Evolutionary conservation across 352 stramenopile genomes (phyloP).

Genomic region (Phytophthora fragariae): DNA sequence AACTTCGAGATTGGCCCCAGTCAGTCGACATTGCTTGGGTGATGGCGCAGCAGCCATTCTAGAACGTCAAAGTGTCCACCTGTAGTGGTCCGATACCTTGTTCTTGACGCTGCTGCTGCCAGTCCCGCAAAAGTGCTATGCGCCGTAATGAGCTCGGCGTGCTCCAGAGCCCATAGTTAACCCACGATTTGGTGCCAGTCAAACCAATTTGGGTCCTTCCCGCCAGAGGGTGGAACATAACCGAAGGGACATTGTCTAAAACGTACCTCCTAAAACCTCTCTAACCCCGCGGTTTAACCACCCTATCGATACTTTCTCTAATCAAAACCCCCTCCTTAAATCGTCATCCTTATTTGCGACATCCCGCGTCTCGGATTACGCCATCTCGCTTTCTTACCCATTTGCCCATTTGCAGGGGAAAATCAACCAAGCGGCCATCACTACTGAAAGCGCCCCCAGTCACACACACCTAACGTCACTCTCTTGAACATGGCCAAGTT

Average conservation of each 20-base stretch:
- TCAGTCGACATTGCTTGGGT: constrained; percentile 7
- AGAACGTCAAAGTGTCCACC: constrained; percentile 14
- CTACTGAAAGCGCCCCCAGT: constrained; percentile 8
- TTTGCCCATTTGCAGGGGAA: not conserved
- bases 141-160: too few relatives aligned
- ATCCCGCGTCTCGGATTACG: not conserved
- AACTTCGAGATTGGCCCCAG: too few relatives aligned
- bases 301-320: not conserved
- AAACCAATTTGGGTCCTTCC: not conserved
- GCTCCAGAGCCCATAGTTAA: not conserved
- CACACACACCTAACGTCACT: not conserved
- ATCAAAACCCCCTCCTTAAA: not conserved
- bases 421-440: constrained; percentile 2
- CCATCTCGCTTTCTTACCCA: not conserved
- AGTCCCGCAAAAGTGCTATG: too few relatives aligned
- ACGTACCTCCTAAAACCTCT: not conserved
- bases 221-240: constrained; percentile 3
- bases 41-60: constrained; percentile 13
- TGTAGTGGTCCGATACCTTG: not conserved
- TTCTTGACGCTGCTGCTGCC: too few relatives aligned
- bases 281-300: not conserved
- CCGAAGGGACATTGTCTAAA: not conserved
- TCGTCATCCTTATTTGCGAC: not conserved
- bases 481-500: constrained; percentile 54
- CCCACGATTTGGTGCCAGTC: not conserved